A percentile compares a stretch with the other conserved stretches of the same genome.
Evolutionary conservation across 2,329 filamentous ascomycete genomes (phyloP).

Genomic region (Alternaria dauci): DNA sequence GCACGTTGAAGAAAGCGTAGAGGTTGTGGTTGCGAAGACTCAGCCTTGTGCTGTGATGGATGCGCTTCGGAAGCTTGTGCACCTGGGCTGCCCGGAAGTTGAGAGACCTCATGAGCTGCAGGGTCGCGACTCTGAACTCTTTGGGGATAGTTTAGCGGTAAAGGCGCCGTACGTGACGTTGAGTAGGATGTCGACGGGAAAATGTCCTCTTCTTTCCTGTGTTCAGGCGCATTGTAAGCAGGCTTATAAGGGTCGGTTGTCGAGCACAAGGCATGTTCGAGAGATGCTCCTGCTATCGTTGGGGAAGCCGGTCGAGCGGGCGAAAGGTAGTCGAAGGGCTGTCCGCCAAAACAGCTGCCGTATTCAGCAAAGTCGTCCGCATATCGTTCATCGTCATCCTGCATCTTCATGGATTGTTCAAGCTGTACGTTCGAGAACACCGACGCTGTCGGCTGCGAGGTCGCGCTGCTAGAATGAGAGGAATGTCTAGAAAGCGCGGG

Average conservation of each 20-base stretch:
- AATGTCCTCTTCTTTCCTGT: constrained; percentile 13
- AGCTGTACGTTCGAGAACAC: neutral
- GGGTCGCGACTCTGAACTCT: neutral
- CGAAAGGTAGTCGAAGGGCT: constrained; percentile 15
- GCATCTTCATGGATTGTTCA: constrained; percentile 7
- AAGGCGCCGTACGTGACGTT: constrained; percentile 2
- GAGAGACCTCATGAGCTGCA: neutral
- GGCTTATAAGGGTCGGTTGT: constrained; percentile 15
- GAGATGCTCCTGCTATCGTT: constrained; percentile 2
- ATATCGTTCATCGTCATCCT: constrained; percentile 16
- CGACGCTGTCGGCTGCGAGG: neutral
- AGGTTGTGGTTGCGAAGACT: constrained; percentile 14
- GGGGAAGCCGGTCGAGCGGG: constrained; percentile 10
- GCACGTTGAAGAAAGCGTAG: constrained; percentile 15
- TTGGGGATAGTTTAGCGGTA: constrained; percentile 7
- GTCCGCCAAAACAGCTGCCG: constrained; percentile 19
- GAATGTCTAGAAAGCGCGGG: neutral
- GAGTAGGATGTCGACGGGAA: neutral
- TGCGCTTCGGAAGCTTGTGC: neutral
- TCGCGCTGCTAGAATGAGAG: neutral
- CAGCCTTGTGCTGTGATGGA: neutral
- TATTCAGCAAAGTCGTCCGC: constrained; percentile 16
- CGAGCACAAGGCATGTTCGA: neutral
- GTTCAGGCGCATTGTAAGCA: constrained; percentile 15
- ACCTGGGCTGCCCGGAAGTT: constrained; percentile 7